Evolutionary conservation across 2,329 filamentous ascomycete species (phyloP).

Genomic region (Chaetoscypha palmicola): DNA sequence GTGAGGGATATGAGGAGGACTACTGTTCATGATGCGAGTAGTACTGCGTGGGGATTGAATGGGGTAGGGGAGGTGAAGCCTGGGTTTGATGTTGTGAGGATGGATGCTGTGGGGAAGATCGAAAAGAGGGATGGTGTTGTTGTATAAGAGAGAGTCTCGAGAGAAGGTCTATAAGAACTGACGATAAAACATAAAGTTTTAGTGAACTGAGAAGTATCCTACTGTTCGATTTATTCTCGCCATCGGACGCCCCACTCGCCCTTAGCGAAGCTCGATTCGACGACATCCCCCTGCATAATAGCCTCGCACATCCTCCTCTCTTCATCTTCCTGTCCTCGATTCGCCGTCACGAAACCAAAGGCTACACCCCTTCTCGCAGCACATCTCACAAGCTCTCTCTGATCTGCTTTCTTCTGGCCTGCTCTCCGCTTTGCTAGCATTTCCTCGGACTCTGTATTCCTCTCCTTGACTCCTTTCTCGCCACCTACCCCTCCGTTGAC

Average conservation of each 20-base stretch:
- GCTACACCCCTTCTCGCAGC: conserved; percentile 17
- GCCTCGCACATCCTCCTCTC: conserved; percentile 49
- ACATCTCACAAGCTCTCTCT: conserved; percentile 16
- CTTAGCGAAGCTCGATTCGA: conserved; percentile 55
- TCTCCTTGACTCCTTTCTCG: conserved; percentile 47
- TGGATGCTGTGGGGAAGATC: too few relatives aligned
- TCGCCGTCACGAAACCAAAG: conserved; percentile 12
- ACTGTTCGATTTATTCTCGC: conserved; percentile 35
- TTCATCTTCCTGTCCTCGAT: not conserved
- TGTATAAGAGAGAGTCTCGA: too few relatives aligned
- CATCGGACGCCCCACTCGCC: conserved; percentile 53
- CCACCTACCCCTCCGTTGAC: conserved; percentile 51
- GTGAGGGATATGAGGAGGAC: conserved; percentile 48
- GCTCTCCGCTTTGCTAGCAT: conserved; percentile 40
- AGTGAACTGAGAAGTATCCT: too few relatives aligned
- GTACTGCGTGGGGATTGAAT: conserved; percentile 38
- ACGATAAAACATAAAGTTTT: too few relatives aligned
- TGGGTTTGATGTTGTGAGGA: conserved; percentile 19
- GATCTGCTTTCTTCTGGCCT: conserved; percentile 14
- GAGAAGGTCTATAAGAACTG: too few relatives aligned
- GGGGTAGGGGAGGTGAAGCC: conserved; percentile 24
- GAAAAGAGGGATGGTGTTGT: too few relatives aligned
- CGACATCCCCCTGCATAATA: conserved; percentile 49
- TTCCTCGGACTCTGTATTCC: conserved; percentile 42
- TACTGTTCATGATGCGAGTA: conserved; percentile 45